These are phyloP conservation scores for Dothiorella sarmentorum DNA, from an alignment of 2,329 filamentous ascomycete genomes.

Conservation along the genomic window DNA sequence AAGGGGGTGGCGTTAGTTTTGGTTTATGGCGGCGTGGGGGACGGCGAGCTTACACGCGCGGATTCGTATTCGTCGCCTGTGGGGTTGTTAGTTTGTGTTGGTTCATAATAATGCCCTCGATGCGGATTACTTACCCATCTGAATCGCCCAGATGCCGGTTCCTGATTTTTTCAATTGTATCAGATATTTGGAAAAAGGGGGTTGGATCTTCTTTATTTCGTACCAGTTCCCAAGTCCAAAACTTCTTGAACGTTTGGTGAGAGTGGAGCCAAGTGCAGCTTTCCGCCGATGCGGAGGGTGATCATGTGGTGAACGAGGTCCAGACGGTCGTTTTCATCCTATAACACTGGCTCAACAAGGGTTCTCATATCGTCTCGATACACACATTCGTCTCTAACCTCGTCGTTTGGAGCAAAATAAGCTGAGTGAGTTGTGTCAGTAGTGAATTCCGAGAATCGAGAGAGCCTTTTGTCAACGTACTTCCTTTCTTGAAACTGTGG, in stretches of 20 bases:
- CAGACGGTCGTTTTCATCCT: slow-evolving; percentile 10
- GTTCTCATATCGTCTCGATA: neutral
- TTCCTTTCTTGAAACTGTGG: slow-evolving; percentile 21
- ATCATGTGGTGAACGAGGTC: slow-evolving; percentile 15
- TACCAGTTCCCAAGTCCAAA: slow-evolving; percentile 27
- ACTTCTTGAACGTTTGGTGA: slow-evolving; percentile 16
- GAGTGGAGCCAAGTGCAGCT: slow-evolving; percentile 24
- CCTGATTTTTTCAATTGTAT: neutral
- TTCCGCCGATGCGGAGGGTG: neutral
- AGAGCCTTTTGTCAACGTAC: neutral
- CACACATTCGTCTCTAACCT: neutral
- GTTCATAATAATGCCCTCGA: neutral
- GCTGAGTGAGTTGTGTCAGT: neutral
- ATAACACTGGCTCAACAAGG: neutral
- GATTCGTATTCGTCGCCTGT: neutral
- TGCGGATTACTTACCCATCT: slow-evolving; percentile 9
- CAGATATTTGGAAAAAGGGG: neutral
- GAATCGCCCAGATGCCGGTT: slow-evolving; percentile 25
- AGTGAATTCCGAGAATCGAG: neutral
- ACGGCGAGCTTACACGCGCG: neutral
- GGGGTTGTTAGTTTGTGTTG: neutral
- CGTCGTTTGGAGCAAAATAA: neutral
- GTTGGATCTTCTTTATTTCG: accelerated
- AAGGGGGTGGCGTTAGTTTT: slow-evolving; percentile 32
- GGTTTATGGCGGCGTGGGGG: neutral